Evolutionary conservation across 2,329 filamentous ascomycete genomes (phyloP), one percentile per base, ranked within the genome.

Genomic region (Fusarium sp.): DNA sequence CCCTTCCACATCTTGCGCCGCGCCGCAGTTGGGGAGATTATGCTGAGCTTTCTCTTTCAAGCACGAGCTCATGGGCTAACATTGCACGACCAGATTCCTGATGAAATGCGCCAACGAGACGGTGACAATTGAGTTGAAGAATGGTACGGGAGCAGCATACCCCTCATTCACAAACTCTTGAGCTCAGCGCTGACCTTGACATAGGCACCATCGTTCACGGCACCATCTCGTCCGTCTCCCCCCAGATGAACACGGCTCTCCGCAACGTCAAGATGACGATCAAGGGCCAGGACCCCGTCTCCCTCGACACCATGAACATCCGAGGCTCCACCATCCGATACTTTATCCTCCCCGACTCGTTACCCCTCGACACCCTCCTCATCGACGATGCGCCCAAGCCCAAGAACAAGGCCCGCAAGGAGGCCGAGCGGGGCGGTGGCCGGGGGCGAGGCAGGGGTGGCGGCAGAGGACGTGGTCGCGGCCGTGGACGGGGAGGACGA

Each of bases 81-180:
- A 57, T 46, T 63, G 13, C 55, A 66, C 70, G 58, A 67, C 64
- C 81, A 98, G 96, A 81, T 99, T 99, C 82, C 86, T 99, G 75
- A 98, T 98, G 95, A 99, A 99, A 86, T 98, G 95, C 82, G 90
- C 92, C 82, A 98, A 97, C 82, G 96, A 99, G 85, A 97, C 96
- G 77, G 96, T 98, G 77, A 98, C 95, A 46, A 92, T 99, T 81
- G 96, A 99, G 83, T 86, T 99, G 74, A 99, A 99, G 83, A 98
- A 98, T 88, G 96, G 94, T 96, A 85, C 49, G 80, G 11, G 84
- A 50, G 27, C 20, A 38, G 6, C 34, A 7, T 46, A n/a, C 20
- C 25, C 13, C 40, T 13, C 16, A 4, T 27, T 29, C 49, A 10
- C 38, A 16, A 44, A 27, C 9, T n/a, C 55, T 61, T n/a, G n/a